Evolutionary conservation across 2,329 filamentous ascomycete species (phyloP).

Genomic region (Penicillium italicum): DNA sequence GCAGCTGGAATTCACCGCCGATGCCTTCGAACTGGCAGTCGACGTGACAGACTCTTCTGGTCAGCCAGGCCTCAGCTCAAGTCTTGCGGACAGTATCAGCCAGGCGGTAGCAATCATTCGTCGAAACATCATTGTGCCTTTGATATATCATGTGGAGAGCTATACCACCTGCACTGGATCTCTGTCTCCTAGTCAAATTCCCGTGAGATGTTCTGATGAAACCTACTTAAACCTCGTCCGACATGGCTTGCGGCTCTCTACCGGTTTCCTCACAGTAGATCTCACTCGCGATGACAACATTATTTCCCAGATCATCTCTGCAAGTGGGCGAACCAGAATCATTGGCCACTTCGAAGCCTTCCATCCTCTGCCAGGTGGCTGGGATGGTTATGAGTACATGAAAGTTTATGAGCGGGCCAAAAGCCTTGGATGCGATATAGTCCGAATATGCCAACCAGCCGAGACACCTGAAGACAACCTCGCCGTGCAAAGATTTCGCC

Average conservation of each 20-base stretch:
- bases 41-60: conserved; percentile 36
- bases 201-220: conserved; percentile 26
- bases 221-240: conserved; percentile 56
- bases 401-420: conserved; percentile 58
- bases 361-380: conserved; percentile 46
- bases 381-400: conserved; percentile 56
- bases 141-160: conserved; percentile 53
- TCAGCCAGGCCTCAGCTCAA: conserved; percentile 30
- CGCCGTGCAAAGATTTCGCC: conserved; percentile 55
- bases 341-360: conserved; percentile 56
- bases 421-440: conserved; percentile 58
- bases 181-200: conserved; percentile 26
- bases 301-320: conserved; percentile 50
- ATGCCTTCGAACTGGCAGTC: conserved; percentile 63
- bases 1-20: conserved; percentile 62
- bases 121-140: conserved; percentile 59
- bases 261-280: conserved; percentile 63
- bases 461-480: conserved; percentile 60
- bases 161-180: conserved; percentile 14
- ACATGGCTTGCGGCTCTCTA: conserved; percentile 59
- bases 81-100: conserved; percentile 52
- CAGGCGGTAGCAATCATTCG: conserved; percentile 59
- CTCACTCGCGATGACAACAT: conserved; percentile 53
- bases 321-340: conserved; percentile 57
- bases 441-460: conserved; percentile 59